Evolutionary conservation across 2,329 filamentous ascomycete genomes (phyloP).

Genomic region (Hymenoscyphus fructigenus): DNA sequence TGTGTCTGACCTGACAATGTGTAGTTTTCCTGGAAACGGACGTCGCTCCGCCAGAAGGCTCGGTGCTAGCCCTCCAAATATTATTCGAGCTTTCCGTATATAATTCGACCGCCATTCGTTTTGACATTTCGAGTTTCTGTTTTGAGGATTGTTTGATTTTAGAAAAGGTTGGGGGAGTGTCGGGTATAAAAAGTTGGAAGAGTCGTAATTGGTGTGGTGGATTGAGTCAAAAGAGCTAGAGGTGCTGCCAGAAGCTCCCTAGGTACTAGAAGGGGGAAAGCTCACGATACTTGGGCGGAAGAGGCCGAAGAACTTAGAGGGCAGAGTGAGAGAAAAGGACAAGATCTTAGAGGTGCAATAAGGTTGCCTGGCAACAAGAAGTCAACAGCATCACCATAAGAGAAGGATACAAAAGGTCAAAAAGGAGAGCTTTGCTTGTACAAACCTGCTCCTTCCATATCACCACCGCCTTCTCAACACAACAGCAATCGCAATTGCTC

Average conservation of each 20-base stretch:
- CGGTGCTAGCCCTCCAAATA: slow-evolving; percentile 1
- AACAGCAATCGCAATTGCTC: not conserved
- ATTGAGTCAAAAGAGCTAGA: not conserved
- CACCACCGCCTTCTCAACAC: not conserved
- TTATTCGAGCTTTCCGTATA: slow-evolving; percentile 8
- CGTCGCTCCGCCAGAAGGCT: slow-evolving; percentile 9
- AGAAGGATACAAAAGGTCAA: not conserved
- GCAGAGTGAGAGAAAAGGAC: not conserved
- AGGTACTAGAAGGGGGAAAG: not conserved
- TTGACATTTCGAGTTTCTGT: slow-evolving; percentile 3
- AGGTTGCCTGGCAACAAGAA: slow-evolving; percentile 2
- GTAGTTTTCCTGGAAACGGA: slow-evolving; percentile 24
- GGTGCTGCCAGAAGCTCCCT: not conserved
- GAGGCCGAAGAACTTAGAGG: not conserved
- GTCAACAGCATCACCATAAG: not conserved
- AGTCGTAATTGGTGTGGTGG: not conserved
- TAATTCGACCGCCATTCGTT: slow-evolving; percentile 12
- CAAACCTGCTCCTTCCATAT: not conserved
- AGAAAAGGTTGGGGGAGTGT: not conserved
- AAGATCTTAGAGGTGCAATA: not conserved
- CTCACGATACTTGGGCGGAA: not conserved
- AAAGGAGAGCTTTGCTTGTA: not conserved
- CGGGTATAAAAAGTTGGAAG: not conserved
- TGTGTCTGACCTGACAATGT: slow-evolving; percentile 29
- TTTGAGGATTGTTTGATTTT: not conserved